Conservation (phyloP, 2,329 filamentous ascomycete species). For the Trichoderma breve region DNA sequence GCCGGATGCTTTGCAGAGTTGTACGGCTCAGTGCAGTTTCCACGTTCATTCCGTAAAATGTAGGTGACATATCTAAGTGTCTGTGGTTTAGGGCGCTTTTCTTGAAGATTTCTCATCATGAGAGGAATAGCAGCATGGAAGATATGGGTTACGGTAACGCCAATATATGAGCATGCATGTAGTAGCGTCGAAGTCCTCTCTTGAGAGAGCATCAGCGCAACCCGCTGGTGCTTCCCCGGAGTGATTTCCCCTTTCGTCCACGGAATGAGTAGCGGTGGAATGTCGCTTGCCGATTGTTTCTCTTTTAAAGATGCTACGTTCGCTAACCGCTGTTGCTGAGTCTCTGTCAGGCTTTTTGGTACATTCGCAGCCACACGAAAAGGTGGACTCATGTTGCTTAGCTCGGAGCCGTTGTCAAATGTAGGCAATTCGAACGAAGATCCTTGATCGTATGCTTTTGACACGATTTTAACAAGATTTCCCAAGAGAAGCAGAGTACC, state of each 20-base stretch:
- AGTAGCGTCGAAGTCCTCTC: constrained; percentile 25
- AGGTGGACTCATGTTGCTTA: neutral
- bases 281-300: neutral
- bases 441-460: neutral
- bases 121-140: constrained; percentile 37
- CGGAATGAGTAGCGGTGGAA: neutral
- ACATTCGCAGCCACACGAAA: neutral
- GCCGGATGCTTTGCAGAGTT: neutral
- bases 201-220: constrained; percentile 23
- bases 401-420: neutral
- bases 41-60: neutral
- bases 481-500: neutral
- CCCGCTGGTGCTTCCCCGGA: constrained; percentile 26
- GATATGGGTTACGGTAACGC: constrained; percentile 31
- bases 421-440: neutral
- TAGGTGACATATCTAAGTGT: neutral
- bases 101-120: constrained; percentile 26
- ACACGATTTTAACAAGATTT: neutral
- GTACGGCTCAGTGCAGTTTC: neutral
- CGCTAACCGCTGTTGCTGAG: neutral
- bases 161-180: constrained; percentile 21
- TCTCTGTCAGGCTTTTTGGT: neutral
- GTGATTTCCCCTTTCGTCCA: neutral
- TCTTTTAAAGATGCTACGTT: neutral
- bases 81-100: neutral